Evolutionary conservation across 179 eudicot species (phyloP).

Genomic region (Spinacia oleracea): DNA sequence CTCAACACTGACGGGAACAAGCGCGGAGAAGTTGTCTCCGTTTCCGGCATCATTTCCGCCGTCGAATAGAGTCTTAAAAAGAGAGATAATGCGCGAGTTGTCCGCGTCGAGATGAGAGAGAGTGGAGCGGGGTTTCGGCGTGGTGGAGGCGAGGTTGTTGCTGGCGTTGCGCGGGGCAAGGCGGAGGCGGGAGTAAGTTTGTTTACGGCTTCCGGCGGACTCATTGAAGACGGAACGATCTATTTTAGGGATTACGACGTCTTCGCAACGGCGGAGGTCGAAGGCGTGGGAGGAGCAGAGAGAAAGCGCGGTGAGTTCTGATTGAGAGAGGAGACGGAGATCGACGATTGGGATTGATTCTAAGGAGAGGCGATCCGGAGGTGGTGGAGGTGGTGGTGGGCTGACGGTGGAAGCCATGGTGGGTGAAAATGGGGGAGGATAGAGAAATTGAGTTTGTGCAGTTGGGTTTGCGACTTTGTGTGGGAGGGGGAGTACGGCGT

Average conservation of each 20-base stretch:
- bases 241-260: conserved; percentile 77
- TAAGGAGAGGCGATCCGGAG: conserved; percentile 34
- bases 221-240: conserved; percentile 90
- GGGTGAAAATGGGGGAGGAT: not conserved
- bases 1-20: conserved; percentile 35
- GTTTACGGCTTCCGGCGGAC: conserved; percentile 87
- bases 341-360: conserved; percentile 70
- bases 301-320: conserved; percentile 74
- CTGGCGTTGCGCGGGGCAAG: conserved; percentile 56
- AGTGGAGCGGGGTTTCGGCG: conserved; percentile 15
- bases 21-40: conserved; percentile 10
- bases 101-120: conserved; percentile 35
- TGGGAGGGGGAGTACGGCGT: not conserved
- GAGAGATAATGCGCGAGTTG: conserved; percentile 46
- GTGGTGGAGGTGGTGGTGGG: conserved; percentile 31
- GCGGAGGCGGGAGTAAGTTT: conserved; percentile 81
- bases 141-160: conserved; percentile 20
- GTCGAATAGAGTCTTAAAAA: conserved; percentile 49
- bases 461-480: conserved; percentile 13
- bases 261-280: conserved; percentile 58
- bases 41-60: not conserved
- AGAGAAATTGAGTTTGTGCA: conserved; percentile 21
- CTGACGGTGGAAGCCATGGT: conserved; percentile 47
- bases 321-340: conserved; percentile 77
- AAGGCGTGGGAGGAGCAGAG: conserved; percentile 51